phyloP scores from a whole-genome alignment of 2,329 filamentous ascomycete species.

The Leptosphaerulina australis region DNA sequence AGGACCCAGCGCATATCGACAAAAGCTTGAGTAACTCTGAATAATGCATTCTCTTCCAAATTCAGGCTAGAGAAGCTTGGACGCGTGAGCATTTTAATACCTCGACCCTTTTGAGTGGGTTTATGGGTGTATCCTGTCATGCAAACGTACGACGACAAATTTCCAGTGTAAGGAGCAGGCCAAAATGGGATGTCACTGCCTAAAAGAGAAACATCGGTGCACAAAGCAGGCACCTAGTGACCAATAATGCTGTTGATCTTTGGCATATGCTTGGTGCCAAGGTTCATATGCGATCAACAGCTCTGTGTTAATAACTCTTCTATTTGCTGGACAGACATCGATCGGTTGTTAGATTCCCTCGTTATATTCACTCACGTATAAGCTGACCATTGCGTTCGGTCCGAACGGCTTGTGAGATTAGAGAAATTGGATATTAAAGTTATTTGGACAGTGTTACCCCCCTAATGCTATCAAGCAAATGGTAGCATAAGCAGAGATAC shows the following conservation, averaged over 20 bases:
- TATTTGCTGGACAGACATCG: neutral
- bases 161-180: neutral
- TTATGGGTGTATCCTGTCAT: neutral
- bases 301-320: neutral
- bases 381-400: neutral
- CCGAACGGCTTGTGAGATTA: neutral
- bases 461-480: neutral
- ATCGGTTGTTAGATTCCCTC: neutral
- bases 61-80: neutral
- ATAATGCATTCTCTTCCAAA: neutral
- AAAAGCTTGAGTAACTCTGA: neutral
- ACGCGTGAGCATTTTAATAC: neutral
- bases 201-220: neutral
- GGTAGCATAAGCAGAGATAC: neutral
- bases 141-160: neutral
- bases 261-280: neutral
- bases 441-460: slow-evolving; percentile 5
- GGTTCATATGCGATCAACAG: neutral
- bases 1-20: neutral
- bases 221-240: neutral
- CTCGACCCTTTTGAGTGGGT: neutral
- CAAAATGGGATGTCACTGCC: neutral
- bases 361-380: neutral
- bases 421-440: neutral
- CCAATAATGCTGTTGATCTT: neutral